A percentile compares a stretch with the other conserved stretches of the same genome.
These are phyloP conservation scores for Heliosperma pusillum DNA, from an alignment of 148 eudicot species.

Conservation along the genomic window DNA sequence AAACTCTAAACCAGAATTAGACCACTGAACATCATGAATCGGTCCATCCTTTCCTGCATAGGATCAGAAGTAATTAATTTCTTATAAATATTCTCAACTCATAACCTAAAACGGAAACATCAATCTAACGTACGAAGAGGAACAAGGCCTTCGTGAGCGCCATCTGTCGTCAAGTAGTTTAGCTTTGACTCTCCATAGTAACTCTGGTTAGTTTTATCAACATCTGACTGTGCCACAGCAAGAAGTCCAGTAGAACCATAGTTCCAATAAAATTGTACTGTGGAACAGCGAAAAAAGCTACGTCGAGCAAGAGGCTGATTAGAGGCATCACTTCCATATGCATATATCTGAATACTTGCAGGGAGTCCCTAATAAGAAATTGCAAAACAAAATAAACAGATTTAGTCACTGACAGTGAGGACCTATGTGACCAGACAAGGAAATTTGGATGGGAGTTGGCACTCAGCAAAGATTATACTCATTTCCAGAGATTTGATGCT, in stretches of 20 bases:
- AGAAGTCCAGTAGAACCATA: conserved; percentile 84
- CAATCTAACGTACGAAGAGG: conserved; percentile 61
- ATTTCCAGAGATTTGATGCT: background rate
- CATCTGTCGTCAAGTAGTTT: conserved; percentile 86
- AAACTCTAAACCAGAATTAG: conserved; percentile 78
- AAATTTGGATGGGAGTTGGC: too few species aligned
- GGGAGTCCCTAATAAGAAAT: conserved; percentile 72
- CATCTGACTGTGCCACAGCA: conserved; percentile 88
- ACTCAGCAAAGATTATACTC: background rate
- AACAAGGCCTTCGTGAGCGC: conserved; percentile 82
- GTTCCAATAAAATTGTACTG: conserved; percentile 87
- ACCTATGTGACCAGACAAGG: background rate
- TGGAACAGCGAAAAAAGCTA: conserved; percentile 89
- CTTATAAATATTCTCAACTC: background rate
- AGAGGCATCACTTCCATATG: conserved; percentile 53
- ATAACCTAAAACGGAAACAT: conserved; percentile 10
- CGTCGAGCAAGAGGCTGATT: conserved; percentile 81
- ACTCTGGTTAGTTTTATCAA: conserved; percentile 98
- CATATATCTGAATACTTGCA: conserved; percentile 87
- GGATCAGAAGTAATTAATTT: conserved; percentile 19
- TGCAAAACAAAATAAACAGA: conserved; percentile 2
- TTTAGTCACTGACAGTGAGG: background rate
- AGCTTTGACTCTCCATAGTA: conserved; percentile 97
- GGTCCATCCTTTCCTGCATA: conserved; percentile 94
- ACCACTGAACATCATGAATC: conserved; percentile 98